Conservation (phyloP, 2,329 filamentous ascomycete genomes). For the Pseudogymnoascus sp. region DNA sequence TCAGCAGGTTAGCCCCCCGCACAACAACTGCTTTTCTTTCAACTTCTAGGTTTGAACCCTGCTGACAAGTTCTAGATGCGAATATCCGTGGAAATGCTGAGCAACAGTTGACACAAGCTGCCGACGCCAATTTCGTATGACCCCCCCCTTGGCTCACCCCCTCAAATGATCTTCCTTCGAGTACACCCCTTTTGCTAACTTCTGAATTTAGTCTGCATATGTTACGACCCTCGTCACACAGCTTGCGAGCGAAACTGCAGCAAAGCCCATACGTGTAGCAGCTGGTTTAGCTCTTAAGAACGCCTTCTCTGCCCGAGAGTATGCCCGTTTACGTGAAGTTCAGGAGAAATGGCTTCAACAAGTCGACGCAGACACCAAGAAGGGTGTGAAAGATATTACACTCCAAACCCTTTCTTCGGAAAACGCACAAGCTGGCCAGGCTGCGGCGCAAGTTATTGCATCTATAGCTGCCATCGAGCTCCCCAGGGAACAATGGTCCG, state of each 20-base stretch:
- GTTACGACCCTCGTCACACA: conserved; percentile 87
- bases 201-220: conserved; percentile 66
- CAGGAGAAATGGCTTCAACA: conserved; percentile 89
- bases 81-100: conserved; percentile 84
- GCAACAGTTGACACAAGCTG: conserved; percentile 85
- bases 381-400: conserved; percentile 80
- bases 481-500: conserved; percentile 84
- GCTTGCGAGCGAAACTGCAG: conserved; percentile 81
- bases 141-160: conserved; percentile 27
- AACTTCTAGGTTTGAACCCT: conserved; percentile 13
- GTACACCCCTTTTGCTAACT: conserved; percentile 18
- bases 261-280: conserved; percentile 80
- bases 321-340: conserved; percentile 75
- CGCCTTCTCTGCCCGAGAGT: conserved; percentile 91
- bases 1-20: conserved; percentile 65
- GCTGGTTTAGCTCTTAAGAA: conserved; percentile 97
- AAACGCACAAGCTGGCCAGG: conserved; percentile 76
- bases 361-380: conserved; percentile 75
- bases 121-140: conserved; percentile 89
- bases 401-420: conserved; percentile 75
- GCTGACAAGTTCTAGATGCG: conserved; percentile 60
- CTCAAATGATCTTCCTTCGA: conserved; percentile 18
- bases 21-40: conserved; percentile 12
- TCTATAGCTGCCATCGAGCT: conserved; percentile 93
- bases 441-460: conserved; percentile 89